Base-by-base conservation (phyloP, 257 asterid species). In the Gentiana straminea region DNA sequence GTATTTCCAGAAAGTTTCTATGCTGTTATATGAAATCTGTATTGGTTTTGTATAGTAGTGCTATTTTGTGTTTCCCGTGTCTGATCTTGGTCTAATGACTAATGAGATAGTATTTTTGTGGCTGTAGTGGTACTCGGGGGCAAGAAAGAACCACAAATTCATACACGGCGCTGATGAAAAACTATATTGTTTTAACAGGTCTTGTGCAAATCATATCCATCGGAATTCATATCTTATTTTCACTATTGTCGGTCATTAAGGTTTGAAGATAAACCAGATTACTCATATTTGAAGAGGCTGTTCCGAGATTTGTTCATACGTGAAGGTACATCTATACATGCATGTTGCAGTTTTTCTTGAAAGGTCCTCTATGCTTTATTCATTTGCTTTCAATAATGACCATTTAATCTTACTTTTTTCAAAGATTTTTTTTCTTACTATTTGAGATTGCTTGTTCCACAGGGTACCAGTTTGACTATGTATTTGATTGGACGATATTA, bases 381-480 rank as follows among this genome's bases (percentile, higher is more conserved):
- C 38, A 49, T 49, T 35, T 61, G 61, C 54, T 63, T 43, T 41
- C 46, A 41, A 41, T 10, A 41, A 41, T 10, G 46, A 10, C 9
- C 9, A 10, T 10, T 41, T 63, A 43, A 49, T 58, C 51, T 62
- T 51, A 36, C 37, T 7, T 54, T 45, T 53, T 54, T 52, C 41
- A 13, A 53, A 56, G n/a, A 13, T 49, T 56, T 38, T 44, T 57
- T 55, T 57, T 47, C 15, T 45, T 34, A 43, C 64, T 39, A 54
- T 46, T 67, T 43, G 65, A 63, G 57, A 52, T 52, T 49, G 54
- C 73, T 49, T 13, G 54, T 55, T 57, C 55, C 64, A 72, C 79
- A 90, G 98, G 96, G 66, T 90, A 86, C 75, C 98, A 90, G 68
- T 86, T 90, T 68, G 98, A 90, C 69, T 90, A 84, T 64, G 96